Percentiles rank a stretch among this genome's conserved stretches.
These are phyloP conservation scores for carrot (Daucus carota) DNA, from an alignment of 129 eudicot genomes.

Conservation along the genomic window DH1_v3.0 NC_030386.2:16989501-16990000, in stretches of 20 bases:
- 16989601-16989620: background rate
- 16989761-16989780: constrained; percentile 10
- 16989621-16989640: background rate
- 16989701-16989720: constrained; percentile 20
- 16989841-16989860: background rate
- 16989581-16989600: too few relatives aligned
- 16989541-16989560: too few relatives aligned
- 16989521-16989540: too few relatives aligned
- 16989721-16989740: constrained; percentile 17
- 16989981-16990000: constrained; percentile 50
- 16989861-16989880: constrained; percentile 21
- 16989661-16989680: constrained; percentile 33
- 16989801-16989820: constrained; percentile 16
- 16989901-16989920: constrained; percentile 68
- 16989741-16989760: constrained; percentile 15
- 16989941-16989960: constrained; percentile 82
- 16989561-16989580: too few relatives aligned
- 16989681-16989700: constrained; percentile 30
- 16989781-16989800: background rate
- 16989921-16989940: constrained; percentile 84
- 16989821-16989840: background rate
- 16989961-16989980: constrained; percentile 61
- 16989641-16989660: constrained; percentile 6
- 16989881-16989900: constrained; percentile 50
- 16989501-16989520: too few relatives aligned